These are phyloP conservation scores for Coemansia umbellata DNA, from an alignment of 192 early-diverging fungal species.

Conservation along the genomic window DNA sequence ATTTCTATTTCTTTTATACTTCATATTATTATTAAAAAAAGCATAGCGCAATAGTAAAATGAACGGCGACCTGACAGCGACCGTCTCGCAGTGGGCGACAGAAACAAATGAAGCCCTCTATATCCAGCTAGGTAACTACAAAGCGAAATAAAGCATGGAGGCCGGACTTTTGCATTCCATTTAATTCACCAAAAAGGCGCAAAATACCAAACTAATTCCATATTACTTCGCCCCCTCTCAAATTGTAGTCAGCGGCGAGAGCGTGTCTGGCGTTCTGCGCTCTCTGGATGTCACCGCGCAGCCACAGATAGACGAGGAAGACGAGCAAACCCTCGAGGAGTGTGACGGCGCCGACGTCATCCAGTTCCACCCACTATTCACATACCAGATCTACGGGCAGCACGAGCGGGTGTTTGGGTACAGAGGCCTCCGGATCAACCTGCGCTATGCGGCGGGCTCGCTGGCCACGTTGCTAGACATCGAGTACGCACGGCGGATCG, in stretches of 20 bases:
- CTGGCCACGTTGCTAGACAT: slow-evolving; percentile 69
- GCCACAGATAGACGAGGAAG: slow-evolving; percentile 31
- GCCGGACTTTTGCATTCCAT: neutral
- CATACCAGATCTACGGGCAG: slow-evolving; percentile 86
- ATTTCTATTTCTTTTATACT: neutral
- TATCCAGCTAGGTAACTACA: slow-evolving; percentile 29
- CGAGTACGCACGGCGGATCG: slow-evolving; percentile 59
- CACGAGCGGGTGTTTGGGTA: slow-evolving; percentile 89
- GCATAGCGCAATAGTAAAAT: slow-evolving; percentile 3
- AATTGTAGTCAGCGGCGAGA: slow-evolving; percentile 41
- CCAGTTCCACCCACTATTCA: slow-evolving; percentile 77
- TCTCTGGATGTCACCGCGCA: slow-evolving; percentile 23
- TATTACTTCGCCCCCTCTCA: too few relatives aligned
- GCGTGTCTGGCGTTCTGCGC: slow-evolving; percentile 21
- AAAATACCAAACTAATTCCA: neutral
- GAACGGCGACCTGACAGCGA: slow-evolving; percentile 26
- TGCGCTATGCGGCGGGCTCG: slow-evolving; percentile 76
- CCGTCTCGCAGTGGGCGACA: slow-evolving; percentile 39
- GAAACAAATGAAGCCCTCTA: slow-evolving; percentile 40
- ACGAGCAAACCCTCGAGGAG: slow-evolving; percentile 30
- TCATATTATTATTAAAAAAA: neutral
- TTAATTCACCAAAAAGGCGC: neutral
- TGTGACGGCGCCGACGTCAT: slow-evolving; percentile 37
- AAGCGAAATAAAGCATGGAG: neutral
- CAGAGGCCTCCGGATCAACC: slow-evolving; percentile 71